Percentiles rank a stretch among this genome's conserved stretches.
phyloP scores from a whole-genome alignment of 495 filamentous ascomycete genomes.

The Xylaria longipes region DNA sequence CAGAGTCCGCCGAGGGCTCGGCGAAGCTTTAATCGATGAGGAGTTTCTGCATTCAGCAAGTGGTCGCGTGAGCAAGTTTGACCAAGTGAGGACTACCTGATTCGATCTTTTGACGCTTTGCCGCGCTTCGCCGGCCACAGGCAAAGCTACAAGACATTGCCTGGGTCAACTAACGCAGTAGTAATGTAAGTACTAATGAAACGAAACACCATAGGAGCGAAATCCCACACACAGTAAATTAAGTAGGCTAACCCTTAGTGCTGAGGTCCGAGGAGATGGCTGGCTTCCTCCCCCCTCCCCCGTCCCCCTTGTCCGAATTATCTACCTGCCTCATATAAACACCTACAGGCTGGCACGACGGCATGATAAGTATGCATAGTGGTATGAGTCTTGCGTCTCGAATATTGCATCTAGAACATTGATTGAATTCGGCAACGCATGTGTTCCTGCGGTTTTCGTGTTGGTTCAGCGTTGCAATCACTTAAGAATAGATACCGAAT shows the following conservation, averaged over 20 bases:
- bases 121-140: neutral
- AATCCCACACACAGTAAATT: neutral
- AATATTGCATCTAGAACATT: neutral
- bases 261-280: neutral
- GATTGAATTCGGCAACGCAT: neutral
- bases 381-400: neutral
- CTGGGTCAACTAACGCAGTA: neutral
- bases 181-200: neutral
- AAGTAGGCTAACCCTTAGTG: neutral
- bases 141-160: neutral
- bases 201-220: neutral
- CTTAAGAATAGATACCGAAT: neutral
- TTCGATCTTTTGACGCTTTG: neutral
- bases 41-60: conserved; percentile 36
- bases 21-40: conserved; percentile 2
- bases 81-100: neutral
- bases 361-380: neutral
- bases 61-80: conserved; percentile 42
- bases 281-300: neutral
- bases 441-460: neutral
- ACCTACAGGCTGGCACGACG: neutral
- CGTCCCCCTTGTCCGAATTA: neutral
- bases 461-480: neutral
- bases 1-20: conserved; percentile 19
- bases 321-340: neutral